These are phyloP conservation scores for Globisporangium paddicum DNA, from an alignment of 352 stramenopile species.

Conservation along the genomic window DNA sequence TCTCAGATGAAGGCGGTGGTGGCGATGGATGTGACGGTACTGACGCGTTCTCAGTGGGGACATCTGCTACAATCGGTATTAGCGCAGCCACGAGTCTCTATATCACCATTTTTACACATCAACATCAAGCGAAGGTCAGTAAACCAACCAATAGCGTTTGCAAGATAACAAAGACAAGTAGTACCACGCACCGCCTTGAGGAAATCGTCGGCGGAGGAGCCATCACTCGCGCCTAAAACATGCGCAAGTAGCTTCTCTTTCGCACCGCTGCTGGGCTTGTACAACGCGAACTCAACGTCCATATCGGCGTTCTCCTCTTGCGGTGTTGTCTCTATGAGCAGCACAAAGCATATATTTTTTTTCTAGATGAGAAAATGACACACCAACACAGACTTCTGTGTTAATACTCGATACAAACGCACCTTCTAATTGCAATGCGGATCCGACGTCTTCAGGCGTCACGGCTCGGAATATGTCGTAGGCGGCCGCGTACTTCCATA, in stretches of 20 bases:
- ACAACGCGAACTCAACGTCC: slow-evolving; percentile 3
- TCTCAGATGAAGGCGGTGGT: not conserved
- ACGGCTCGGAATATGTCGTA: slow-evolving; percentile 66
- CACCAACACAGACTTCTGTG: not conserved
- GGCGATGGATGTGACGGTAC: not conserved
- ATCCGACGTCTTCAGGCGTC: slow-evolving; percentile 51
- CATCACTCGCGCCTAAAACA: slow-evolving; percentile 3
- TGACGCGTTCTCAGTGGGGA: not conserved
- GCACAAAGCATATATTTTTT: not conserved
- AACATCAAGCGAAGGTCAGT: not conserved
- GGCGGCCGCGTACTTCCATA: slow-evolving; percentile 63
- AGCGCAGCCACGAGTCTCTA: slow-evolving; percentile 16
- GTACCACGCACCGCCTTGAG: slow-evolving; percentile 44
- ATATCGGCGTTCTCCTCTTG: not conserved
- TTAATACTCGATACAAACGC: not conserved
- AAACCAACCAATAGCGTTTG: not conserved
- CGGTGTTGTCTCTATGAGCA: slow-evolving; percentile 1
- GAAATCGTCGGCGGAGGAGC: slow-evolving; percentile 29
- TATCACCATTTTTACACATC: not conserved
- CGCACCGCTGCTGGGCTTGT: slow-evolving; percentile 5
- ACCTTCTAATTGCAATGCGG: slow-evolving; percentile 57
- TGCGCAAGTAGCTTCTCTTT: slow-evolving; percentile 1
- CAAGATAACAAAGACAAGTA: too few species aligned
- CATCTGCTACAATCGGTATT: slow-evolving; percentile 2
- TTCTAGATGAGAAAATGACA: not conserved